Evolutionary conservation across 2,329 filamentous ascomycete genomes (phyloP).

Genomic region (Diaporthe batatas): DNA sequence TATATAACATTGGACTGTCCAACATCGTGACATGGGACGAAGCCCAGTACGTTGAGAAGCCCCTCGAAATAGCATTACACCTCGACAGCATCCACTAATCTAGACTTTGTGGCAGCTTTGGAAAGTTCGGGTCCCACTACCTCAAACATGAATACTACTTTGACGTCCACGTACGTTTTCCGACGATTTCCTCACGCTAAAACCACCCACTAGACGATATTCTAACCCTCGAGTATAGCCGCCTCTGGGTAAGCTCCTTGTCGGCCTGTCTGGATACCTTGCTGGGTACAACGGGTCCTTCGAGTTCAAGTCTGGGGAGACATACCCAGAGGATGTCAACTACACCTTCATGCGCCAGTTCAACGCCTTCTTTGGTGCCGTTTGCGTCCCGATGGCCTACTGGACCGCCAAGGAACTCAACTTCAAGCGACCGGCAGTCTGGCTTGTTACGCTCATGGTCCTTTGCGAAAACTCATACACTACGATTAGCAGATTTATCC

Average conservation of each 20-base stretch:
- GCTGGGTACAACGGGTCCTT: conserved; percentile 99
- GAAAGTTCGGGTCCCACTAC: conserved; percentile 99
- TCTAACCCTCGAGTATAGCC: conserved; percentile 70
- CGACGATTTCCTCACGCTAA: conserved; percentile 25
- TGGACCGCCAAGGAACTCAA: conserved; percentile 93
- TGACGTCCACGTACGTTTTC: conserved; percentile 67
- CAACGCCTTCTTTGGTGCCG: conserved; percentile 93
- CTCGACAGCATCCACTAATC: conserved; percentile 47
- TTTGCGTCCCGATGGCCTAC: conserved; percentile 94
- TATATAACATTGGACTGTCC: conserved; percentile 78
- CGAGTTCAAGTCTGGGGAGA: conserved; percentile 99
- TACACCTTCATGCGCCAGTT: conserved; percentile 99
- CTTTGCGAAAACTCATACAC: conserved; percentile 99
- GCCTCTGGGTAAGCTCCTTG: conserved; percentile 97
- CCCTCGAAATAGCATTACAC: conserved; percentile 15
- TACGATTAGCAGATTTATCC: conserved; percentile 97
- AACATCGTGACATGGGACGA: conserved; percentile 77
- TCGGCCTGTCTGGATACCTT: conserved; percentile 94
- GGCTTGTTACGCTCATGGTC: conserved; percentile 96
- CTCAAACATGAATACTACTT: conserved; percentile 99
- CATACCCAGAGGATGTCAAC: conserved; percentile 92
- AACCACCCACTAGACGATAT: neutral
- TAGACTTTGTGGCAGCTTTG: conserved; percentile 70
- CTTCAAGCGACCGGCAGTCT: conserved; percentile 87
- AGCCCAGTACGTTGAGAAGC: conserved; percentile 67